Evolutionary conservation across 805 yeast species (phyloP).

Genomic region (baker's yeast (Saccharomyces cerevisiae)): DNA sequence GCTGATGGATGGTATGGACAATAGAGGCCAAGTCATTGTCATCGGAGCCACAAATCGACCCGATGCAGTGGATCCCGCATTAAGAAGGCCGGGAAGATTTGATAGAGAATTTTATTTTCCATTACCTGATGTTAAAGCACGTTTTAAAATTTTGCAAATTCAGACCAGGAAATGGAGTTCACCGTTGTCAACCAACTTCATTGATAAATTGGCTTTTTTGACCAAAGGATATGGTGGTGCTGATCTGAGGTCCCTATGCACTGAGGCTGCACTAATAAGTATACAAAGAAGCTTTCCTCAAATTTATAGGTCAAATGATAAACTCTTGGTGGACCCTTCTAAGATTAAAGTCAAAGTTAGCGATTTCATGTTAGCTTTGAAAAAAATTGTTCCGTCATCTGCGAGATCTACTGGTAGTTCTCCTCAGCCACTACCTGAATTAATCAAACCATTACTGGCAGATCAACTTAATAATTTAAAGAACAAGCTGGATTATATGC

Average conservation of each 20-base stretch:
- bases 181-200: constrained; percentile 48
- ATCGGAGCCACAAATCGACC: constrained; percentile 98
- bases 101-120: constrained; percentile 97
- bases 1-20: constrained; percentile 98
- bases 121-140: constrained; percentile 71
- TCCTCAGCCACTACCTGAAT: constrained; percentile 72
- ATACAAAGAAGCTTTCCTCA: constrained; percentile 92
- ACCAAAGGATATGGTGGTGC: constrained; percentile 99
- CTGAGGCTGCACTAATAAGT: constrained; percentile 89
- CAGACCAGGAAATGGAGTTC: constrained; percentile 90
- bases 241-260: constrained; percentile 85
- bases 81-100: constrained; percentile 93
- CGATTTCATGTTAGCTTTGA: constrained; percentile 81
- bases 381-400: constrained; percentile 85
- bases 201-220: constrained; percentile 59
- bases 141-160: constrained; percentile 70
- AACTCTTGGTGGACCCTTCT: constrained; percentile 62
- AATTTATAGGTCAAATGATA: constrained; percentile 69
- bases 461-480: constrained; percentile 41
- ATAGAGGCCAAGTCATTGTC: constrained; percentile 94
- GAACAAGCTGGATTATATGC: constrained; percentile 41
- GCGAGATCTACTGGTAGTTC: constrained; percentile 71
- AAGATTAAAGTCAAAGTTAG: constrained; percentile 64
- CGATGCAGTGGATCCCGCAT: constrained; percentile 96
- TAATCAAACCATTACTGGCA: constrained; percentile 56